Percentiles rank a stretch among this genome's conserved stretches.
These are phyloP conservation scores for Pleurotus ostreatus DNA, from an alignment of 768 basidiomycete genomes.

Conservation along the genomic window DNA sequence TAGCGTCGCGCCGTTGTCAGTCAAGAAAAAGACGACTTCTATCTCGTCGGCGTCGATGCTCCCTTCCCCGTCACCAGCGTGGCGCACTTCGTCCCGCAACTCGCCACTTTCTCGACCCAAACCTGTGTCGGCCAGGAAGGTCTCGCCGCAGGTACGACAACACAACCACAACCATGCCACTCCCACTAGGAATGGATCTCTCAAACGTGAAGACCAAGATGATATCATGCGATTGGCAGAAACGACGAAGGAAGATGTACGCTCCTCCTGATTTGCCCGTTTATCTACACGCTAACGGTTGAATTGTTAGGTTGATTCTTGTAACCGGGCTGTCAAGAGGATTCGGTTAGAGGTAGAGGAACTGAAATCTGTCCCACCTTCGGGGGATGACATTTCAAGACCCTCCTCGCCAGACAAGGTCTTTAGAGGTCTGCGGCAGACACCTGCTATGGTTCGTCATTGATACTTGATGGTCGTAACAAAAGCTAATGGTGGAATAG, in stretches of 20 bases:
- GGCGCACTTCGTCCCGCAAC: conserved; percentile 40
- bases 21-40: conserved; percentile 78
- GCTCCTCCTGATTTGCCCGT: conserved; percentile 16
- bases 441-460: conserved; percentile 37
- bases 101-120: conserved; percentile 51
- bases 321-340: conserved; percentile 67
- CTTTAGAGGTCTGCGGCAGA: conserved; percentile 38
- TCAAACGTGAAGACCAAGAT: conserved; percentile 36
- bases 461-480: conserved; percentile 2
- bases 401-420: conserved; percentile 59
- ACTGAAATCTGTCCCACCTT: conserved; percentile 18
- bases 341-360: conserved; percentile 69
- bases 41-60: conserved; percentile 37
- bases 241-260: conserved; percentile 65
- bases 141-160: conserved; percentile 50
- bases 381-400: conserved; percentile 32
- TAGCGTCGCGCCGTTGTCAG: conserved; percentile 71
- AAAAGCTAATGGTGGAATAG: conserved; percentile 28
- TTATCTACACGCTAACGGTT: conserved; percentile 1
- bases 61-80: conserved; percentile 32
- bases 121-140: conserved; percentile 45
- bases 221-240: conserved; percentile 44
- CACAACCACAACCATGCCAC: conserved; percentile 27
- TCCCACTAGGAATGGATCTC: background rate
- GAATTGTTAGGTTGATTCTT: conserved; percentile 58